Evolutionary conservation across 148 eudicot genomes (phyloP).

Genomic region (Camellia sinensis): DNA sequence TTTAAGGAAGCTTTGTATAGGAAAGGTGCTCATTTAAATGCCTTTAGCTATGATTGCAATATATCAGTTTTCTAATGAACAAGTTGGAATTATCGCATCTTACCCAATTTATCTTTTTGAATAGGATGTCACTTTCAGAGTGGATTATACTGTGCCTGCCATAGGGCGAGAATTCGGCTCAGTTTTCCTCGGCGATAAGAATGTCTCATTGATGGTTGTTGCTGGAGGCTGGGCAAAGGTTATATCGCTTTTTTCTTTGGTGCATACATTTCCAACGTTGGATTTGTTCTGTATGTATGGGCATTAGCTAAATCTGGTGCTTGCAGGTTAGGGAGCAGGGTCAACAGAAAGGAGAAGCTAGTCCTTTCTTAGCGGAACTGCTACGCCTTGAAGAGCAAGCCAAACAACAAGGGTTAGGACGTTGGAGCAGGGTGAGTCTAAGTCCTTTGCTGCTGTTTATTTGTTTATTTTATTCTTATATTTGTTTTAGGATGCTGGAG

Average conservation of each 20-base stretch:
- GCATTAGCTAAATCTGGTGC: constrained; percentile 10
- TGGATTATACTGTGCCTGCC: constrained; percentile 61
- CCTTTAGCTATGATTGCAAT: not conserved
- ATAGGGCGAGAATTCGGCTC: constrained; percentile 82
- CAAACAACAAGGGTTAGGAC: constrained; percentile 77
- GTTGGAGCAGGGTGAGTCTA: constrained; percentile 80
- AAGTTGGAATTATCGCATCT: not conserved
- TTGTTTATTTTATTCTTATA: not conserved
- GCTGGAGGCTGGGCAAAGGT: constrained; percentile 99
- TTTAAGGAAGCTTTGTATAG: constrained; percentile 85
- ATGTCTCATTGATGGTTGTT: constrained; percentile 69
- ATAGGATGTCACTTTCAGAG: constrained; percentile 82
- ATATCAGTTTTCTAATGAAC: not conserved
- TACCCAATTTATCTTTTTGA: constrained; percentile 8
- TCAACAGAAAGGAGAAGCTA: constrained; percentile 72
- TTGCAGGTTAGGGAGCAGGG: constrained; percentile 75
- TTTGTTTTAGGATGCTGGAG: constrained; percentile 2
- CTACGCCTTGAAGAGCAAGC: constrained; percentile 75
- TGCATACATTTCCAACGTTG: not conserved
- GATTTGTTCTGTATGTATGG: constrained; percentile 5
- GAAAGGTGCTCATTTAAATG: constrained; percentile 55
- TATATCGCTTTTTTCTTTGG: not conserved
- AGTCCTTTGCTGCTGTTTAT: not conserved
- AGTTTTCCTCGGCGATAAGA: constrained; percentile 58
- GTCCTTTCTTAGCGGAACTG: constrained; percentile 52